phyloP scores from a whole-genome alignment of 1,139 yeast genomes.

The Pneumocystis murina region DNA sequence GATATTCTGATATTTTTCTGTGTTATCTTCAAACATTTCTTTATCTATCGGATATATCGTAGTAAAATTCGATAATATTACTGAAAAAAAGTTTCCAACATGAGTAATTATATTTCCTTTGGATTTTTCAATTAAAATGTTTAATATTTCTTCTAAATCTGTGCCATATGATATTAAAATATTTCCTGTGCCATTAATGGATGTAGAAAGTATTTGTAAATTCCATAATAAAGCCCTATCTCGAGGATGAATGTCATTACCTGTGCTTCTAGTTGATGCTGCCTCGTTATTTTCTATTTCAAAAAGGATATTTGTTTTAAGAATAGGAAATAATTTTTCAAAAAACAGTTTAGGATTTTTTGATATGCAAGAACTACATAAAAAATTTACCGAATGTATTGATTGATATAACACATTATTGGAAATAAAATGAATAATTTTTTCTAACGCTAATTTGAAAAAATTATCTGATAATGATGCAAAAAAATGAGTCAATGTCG shows the following conservation, averaged over 20 bases:
- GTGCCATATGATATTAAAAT: conserved; percentile 32
- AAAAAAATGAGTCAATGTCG: conserved; percentile 51
- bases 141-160: conserved; percentile 38
- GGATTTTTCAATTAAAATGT: conserved; percentile 40
- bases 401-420: conserved; percentile 50
- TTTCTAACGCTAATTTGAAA: conserved; percentile 38
- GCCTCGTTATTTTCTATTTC: conserved; percentile 79
- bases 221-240: conserved; percentile 70
- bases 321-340: conserved; percentile 31
- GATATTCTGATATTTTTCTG: conserved; percentile 5
- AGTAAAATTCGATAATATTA: conserved; percentile 49
- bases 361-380: conserved; percentile 53
- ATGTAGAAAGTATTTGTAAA: conserved; percentile 26
- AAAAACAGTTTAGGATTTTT: conserved; percentile 42
- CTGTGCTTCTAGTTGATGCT: conserved; percentile 50
- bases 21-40: conserved; percentile 10
- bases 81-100: conserved; percentile 36
- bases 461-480: conserved; percentile 58
- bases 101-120: conserved; percentile 48
- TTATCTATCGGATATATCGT: conserved; percentile 22
- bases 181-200: conserved; percentile 19
- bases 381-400: conserved; percentile 53
- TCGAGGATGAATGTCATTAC: conserved; percentile 53
- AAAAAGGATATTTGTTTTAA: conserved; percentile 41
- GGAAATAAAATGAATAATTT: conserved; percentile 41